phyloP scores from a whole-genome alignment of 1,139 yeast species.

The Candida buenavistaensis region DNA sequence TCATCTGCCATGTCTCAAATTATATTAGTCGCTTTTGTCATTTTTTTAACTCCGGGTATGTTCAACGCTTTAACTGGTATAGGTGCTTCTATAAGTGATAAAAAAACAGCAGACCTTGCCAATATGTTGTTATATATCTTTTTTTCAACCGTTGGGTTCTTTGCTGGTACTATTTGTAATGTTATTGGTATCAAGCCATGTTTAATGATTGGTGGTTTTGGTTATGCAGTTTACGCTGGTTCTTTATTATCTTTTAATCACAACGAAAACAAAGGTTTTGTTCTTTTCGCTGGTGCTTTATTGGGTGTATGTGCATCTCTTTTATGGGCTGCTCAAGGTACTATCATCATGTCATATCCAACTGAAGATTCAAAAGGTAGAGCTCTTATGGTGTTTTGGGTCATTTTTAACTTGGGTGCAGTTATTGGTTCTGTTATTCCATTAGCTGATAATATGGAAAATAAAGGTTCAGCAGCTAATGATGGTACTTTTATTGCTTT shows the following conservation, averaged over 20 bases:
- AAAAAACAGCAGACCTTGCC: slow-evolving; percentile 49
- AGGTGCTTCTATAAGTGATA: slow-evolving; percentile 48
- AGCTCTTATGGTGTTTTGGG: slow-evolving; percentile 60
- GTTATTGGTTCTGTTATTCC: slow-evolving; percentile 59
- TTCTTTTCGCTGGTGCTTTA: slow-evolving; percentile 59
- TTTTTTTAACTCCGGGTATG: slow-evolving; percentile 60
- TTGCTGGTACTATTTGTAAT: slow-evolving; percentile 61
- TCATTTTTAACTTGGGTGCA: slow-evolving; percentile 63
- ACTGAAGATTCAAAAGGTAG: slow-evolving; percentile 55
- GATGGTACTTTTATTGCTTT: slow-evolving; percentile 62
- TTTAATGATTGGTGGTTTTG: slow-evolving; percentile 54
- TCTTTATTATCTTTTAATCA: slow-evolving; percentile 51
- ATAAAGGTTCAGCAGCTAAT: slow-evolving; percentile 37
- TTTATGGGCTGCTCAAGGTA: slow-evolving; percentile 65
- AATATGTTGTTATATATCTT: slow-evolving; percentile 56
- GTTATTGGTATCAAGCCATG: slow-evolving; percentile 49
- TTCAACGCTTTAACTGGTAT: slow-evolving; percentile 57
- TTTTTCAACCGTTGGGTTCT: slow-evolving; percentile 58
- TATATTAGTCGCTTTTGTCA: slow-evolving; percentile 48
- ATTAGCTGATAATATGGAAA: slow-evolving; percentile 49
- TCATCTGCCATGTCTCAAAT: slow-evolving; percentile 48
- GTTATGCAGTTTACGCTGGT: slow-evolving; percentile 56
- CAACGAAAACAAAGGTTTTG: slow-evolving; percentile 52
- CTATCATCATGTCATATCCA: slow-evolving; percentile 58
- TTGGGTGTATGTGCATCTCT: slow-evolving; percentile 58